Conservation (phyloP, 1,284 basidiomycete genomes). For the Stygiomarasmius scandens region DNA sequence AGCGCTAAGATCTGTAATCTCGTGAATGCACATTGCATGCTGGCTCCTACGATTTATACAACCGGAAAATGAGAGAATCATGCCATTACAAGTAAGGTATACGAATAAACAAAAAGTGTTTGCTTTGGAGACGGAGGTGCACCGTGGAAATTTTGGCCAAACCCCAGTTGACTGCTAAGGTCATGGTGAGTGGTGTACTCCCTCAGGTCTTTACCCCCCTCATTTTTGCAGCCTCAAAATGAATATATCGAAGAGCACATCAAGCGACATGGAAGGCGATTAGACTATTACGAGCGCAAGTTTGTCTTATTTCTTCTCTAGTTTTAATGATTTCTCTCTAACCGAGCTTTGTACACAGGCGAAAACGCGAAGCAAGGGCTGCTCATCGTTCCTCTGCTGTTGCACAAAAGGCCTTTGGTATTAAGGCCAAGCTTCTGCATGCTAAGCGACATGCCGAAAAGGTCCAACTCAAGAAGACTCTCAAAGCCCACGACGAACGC, state of each 20-base stretch:
- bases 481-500: constrained; percentile 98
- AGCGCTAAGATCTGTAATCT: no score
- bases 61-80: no score
- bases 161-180: no score
- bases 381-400: constrained; percentile 87
- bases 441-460: constrained; percentile 96
- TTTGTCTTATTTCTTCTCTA: constrained; percentile 38
- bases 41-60: no score
- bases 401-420: constrained; percentile 94
- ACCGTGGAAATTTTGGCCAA: no score
- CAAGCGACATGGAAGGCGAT: constrained; percentile 81
- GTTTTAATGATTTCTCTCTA: constrained; percentile 1
- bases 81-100: no score
- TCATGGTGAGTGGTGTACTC: no score
- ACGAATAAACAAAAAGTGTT: no score
- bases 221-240: constrained; percentile 72
- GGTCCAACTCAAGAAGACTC: constrained; percentile 98
- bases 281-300: constrained; percentile 87
- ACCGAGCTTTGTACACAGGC: constrained; percentile 50
- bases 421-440: constrained; percentile 97
- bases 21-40: no score
- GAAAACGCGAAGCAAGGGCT: constrained; percentile 90
- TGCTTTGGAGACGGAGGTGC: no score
- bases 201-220: constrained; percentile 13
- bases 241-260: constrained; percentile 92